phyloP scores from a whole-genome alignment of 495 filamentous ascomycete species.

The Penicillium cinerascens region DNA sequence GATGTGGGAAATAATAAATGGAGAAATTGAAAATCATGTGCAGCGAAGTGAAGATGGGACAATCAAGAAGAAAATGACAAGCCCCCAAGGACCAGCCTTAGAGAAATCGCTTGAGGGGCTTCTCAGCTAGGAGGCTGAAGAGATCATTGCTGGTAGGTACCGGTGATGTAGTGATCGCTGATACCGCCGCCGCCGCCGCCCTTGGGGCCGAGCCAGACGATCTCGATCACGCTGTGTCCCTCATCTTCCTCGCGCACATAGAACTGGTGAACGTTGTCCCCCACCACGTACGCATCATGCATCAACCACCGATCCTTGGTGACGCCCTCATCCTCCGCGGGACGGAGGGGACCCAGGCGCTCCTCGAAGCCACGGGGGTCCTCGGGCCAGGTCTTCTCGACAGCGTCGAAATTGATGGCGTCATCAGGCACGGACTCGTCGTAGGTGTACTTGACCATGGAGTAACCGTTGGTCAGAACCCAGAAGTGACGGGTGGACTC shows the following conservation, averaged over 20 bases:
- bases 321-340: conserved; percentile 39
- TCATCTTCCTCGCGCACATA: conserved; percentile 46
- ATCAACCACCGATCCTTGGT: conserved; percentile 46
- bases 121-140: not conserved
- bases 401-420: conserved; percentile 50
- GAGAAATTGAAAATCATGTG: conserved; percentile 37
- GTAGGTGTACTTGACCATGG: conserved; percentile 52
- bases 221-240: conserved; percentile 46
- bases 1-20: conserved; percentile 14
- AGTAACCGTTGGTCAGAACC: conserved; percentile 62
- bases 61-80: not conserved
- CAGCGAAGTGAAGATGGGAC: conserved; percentile 29
- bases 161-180: conserved; percentile 26
- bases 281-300: conserved; percentile 40
- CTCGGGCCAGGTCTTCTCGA: conserved; percentile 62
- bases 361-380: conserved; percentile 48
- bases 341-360: conserved; percentile 51
- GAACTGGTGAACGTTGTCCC: conserved; percentile 47
- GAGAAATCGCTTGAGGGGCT: conserved; percentile 12
- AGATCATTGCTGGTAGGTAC: conserved; percentile 30
- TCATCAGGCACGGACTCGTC: conserved; percentile 41
- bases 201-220: conserved; percentile 49
- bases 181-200: conserved; percentile 41
- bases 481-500: conserved; percentile 44
- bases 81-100: conserved; percentile 27